phyloP scores from a whole-genome alignment of 2,329 filamentous ascomycete genomes.

The Colletotrichum euphorbiae region DNA sequence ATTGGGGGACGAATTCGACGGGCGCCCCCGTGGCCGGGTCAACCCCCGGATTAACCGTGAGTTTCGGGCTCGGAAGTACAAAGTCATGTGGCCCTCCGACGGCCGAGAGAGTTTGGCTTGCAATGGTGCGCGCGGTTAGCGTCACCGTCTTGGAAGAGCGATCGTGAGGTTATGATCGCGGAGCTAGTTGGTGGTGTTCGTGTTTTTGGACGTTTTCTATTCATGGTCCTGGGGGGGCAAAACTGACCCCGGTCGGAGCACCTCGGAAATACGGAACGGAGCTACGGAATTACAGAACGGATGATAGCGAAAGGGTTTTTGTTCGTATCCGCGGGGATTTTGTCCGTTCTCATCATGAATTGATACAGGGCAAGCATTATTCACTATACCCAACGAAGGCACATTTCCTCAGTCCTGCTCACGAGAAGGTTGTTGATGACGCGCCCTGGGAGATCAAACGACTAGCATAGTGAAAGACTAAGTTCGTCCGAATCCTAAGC shows the following conservation, averaged over 20 bases:
- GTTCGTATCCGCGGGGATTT: neutral
- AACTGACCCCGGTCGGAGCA: neutral
- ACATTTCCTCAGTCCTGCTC: too few relatives aligned
- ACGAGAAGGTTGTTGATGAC: too few relatives aligned
- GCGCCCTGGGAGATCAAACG: too few relatives aligned
- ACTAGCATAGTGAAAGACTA: too few relatives aligned
- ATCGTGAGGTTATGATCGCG: neutral
- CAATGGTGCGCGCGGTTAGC: constrained; percentile 6
- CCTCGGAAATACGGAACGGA: constrained; percentile 16
- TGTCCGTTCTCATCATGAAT: neutral
- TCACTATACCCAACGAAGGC: too few relatives aligned
- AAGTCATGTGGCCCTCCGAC: neutral
- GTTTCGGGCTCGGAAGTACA: neutral
- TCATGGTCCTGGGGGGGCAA: neutral
- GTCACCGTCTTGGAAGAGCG: neutral
- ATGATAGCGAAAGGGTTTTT: too few relatives aligned
- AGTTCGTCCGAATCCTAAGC: too few relatives aligned
- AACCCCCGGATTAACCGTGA: neutral
- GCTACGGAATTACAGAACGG: constrained; percentile 11
- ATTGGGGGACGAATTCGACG: neutral
- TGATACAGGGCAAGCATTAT: too few relatives aligned
- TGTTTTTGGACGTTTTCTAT: neutral
- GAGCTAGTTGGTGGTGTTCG: neutral
- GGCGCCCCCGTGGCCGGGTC: neutral
- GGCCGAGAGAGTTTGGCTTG: neutral